Conservation (phyloP, 495 filamentous ascomycete species). For the Aspergillus sclerotioniger region DNA sequence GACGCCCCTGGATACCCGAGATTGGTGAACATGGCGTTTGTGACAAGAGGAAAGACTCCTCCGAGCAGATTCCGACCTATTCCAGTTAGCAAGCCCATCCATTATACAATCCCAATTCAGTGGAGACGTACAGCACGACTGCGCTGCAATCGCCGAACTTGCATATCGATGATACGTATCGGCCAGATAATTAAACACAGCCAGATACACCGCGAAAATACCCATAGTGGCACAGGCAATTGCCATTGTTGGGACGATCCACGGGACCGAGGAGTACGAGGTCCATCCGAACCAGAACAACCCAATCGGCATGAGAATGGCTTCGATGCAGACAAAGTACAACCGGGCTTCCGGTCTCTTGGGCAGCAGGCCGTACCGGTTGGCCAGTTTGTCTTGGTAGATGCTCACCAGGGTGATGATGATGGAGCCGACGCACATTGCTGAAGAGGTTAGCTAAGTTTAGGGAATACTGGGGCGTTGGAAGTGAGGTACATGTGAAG, state of each 20-base stretch:
- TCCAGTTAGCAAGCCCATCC: neutral
- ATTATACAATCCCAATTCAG: neutral
- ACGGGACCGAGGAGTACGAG: conserved; percentile 62
- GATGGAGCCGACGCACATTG: conserved; percentile 66
- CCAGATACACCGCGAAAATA: conserved; percentile 84
- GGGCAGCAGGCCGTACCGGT: conserved; percentile 39
- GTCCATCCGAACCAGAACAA: conserved; percentile 85
- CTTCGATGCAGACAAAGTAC: conserved; percentile 78
- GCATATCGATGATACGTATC: conserved; percentile 85
- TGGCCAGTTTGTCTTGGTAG: conserved; percentile 62
- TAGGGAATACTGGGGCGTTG: too few species aligned
- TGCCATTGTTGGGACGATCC: conserved; percentile 73
- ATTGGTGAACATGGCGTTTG: conserved; percentile 65
- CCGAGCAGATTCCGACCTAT: conserved; percentile 75
- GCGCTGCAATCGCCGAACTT: conserved; percentile 82
- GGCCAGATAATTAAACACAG: conserved; percentile 93
- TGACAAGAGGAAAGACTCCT: conserved; percentile 79
- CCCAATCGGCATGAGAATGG: conserved; percentile 66
- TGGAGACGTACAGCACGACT: conserved; percentile 61
- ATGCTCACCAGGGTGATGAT: conserved; percentile 72
- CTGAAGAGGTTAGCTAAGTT: too few species aligned
- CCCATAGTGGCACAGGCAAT: conserved; percentile 78
- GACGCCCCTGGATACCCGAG: conserved; percentile 72
- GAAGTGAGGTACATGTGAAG: conserved; percentile 54
- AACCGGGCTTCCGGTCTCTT: conserved; percentile 73